Percentiles rank a stretch among this genome's conserved stretches.
phyloP scores from a whole-genome alignment of 2,329 filamentous ascomycete genomes.

The Neonectria hederae region DNA sequence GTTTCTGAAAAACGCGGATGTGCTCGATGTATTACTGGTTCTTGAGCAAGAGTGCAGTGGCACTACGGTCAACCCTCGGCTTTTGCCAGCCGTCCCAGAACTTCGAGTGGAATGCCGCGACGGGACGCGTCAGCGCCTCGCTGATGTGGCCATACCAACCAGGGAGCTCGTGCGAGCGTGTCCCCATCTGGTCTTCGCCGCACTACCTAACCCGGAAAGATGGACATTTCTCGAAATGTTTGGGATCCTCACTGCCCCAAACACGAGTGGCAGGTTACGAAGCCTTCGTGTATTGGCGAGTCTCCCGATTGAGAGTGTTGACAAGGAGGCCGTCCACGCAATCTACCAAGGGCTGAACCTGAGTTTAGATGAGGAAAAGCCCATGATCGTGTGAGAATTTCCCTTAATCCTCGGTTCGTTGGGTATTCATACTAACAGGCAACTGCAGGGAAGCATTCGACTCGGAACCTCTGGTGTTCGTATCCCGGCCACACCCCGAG shows the following conservation, averaged over 20 bases:
- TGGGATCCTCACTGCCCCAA: slow-evolving; percentile 2
- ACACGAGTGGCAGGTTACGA: slow-evolving; percentile 8
- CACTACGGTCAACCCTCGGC: neutral
- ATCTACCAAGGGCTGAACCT: slow-evolving; percentile 2
- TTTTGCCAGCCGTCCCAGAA: neutral
- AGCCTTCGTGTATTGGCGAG: slow-evolving; percentile 3
- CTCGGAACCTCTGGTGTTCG: slow-evolving; percentile 10
- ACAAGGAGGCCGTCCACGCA: slow-evolving; percentile 11
- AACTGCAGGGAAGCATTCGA: slow-evolving; percentile 1
- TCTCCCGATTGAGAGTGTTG: neutral
- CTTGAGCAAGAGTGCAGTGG: neutral
- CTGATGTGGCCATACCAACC: slow-evolving; percentile 15
- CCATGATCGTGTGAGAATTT: neutral
- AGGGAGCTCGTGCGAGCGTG: slow-evolving; percentile 4
- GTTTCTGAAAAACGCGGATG: neutral
- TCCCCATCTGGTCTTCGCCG: slow-evolving; percentile 18
- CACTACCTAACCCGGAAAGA: neutral
- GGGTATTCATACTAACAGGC: neutral
- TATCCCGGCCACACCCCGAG: slow-evolving; percentile 3
- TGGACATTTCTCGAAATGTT: slow-evolving; percentile 15
- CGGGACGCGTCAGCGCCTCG: neutral
- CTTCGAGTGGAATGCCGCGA: neutral
- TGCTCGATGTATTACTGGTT: neutral
- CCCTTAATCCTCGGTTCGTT: neutral
- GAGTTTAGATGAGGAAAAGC: neutral